Evolutionary conservation across 371 early-diverging fungal genomes (phyloP), one percentile per base, ranked within the genome.

Genomic region (Circinella minor): DNA sequence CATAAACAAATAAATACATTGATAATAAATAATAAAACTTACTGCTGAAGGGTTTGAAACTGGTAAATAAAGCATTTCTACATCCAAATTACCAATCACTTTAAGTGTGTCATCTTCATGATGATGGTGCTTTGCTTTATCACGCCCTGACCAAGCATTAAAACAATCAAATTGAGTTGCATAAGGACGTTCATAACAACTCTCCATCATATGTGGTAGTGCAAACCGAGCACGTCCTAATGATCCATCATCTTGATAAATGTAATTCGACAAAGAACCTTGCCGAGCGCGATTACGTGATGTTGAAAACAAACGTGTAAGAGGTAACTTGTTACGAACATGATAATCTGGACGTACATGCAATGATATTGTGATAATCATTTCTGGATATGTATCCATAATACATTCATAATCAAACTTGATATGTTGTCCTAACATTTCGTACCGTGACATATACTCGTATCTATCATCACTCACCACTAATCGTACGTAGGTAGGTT

Each of bases 381-480:
- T 76, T 15, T 77, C 77, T 6, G 84, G 82, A 11, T 68, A 47
- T 4, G 77, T 74, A 49, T 80, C 77, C n/a, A 81, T 73, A 47
- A 78, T 70, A 47, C 81, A 84, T 47, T 84, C 84, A 39, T 84
- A 81, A n/a, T 73, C 72, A 62, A 77, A 73, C 17, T 48, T 39
- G 38, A 77, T 67, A 39, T 77, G 66, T 13, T 70, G 73, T 4
- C 71, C 71, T 9, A 77, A 65, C 14, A 74, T 62, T 60, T 78
- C 80, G 49, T 84, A 84, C 9, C 80, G 77, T 14, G 84, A 80
- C 74, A 85, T 77, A 65, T 85, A 82, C 57, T 85, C 85, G 68
- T 81, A 82, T 39, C 80, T 60, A 2, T 81, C 82, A 57, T 85
- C 85, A 36, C 81, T 85, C 10, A 84, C 74, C 0, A 84, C 81